phyloP scores from a whole-genome alignment of 2,329 filamentous ascomycete species.

The Ceratocystis harringtonii region DNA sequence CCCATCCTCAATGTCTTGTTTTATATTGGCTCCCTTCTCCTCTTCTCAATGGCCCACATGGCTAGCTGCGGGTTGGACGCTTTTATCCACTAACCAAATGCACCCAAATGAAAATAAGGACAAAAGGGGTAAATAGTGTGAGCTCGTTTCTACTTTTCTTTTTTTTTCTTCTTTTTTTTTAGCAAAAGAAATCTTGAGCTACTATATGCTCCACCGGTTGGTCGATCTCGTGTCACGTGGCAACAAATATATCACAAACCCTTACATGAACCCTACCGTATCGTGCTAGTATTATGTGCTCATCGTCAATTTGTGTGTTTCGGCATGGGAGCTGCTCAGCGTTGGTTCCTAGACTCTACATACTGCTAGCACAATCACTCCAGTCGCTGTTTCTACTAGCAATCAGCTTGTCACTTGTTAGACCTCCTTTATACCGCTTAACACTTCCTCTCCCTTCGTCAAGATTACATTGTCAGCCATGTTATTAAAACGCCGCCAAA shows the following conservation, averaged over 20 bases:
- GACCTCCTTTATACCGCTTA: neutral
- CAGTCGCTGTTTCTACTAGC: neutral
- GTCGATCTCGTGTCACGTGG: neutral
- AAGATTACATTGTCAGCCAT: neutral
- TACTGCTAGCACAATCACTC: neutral
- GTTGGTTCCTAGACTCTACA: too few species aligned
- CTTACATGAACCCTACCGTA: neutral
- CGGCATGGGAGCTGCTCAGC: too few species aligned
- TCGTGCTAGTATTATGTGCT: too few species aligned
- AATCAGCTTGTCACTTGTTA: neutral
- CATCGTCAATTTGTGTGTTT: too few species aligned
- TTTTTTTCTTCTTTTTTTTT: neutral
- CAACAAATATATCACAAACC: neutral
- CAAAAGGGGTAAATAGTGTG: too few species aligned
- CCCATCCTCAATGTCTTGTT: neutral
- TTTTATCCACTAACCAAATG: neutral
- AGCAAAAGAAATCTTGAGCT: neutral
- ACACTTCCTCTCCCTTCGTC: neutral
- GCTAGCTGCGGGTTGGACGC: neutral
- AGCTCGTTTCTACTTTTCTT: neutral
- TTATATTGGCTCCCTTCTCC: neutral
- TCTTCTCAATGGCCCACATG: neutral
- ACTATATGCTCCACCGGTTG: neutral
- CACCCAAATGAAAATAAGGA: neutral
- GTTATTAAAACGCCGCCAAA: neutral